These are phyloP conservation scores for Sarocladium brachiariae DNA, from an alignment of 2,329 filamentous ascomycete genomes.

Conservation along the genomic window DNA sequence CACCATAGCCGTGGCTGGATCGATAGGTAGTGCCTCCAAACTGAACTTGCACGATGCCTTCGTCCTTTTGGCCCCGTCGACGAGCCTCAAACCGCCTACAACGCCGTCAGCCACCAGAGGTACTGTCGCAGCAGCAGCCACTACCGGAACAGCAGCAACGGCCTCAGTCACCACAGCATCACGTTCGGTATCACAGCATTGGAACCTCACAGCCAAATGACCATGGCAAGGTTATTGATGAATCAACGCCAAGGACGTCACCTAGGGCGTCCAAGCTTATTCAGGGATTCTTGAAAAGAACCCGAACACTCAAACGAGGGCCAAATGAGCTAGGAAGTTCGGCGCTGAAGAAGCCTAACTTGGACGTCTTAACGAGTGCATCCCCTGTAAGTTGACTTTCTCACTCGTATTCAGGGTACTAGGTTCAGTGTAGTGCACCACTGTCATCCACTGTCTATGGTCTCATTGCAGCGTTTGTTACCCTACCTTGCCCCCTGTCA, in stretches of 20 bases:
- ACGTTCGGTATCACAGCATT: neutral
- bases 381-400: neutral
- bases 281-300: conserved; percentile 3
- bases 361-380: neutral
- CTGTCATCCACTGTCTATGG: too few species aligned
- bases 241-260: neutral
- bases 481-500: neutral
- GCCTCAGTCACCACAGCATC: neutral
- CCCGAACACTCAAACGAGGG: neutral
- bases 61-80: conserved; percentile 3
- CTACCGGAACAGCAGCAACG: neutral
- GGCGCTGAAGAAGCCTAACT: neutral
- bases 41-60: neutral
- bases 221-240: neutral
- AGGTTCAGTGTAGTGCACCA: too few species aligned
- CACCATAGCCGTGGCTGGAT: neutral
- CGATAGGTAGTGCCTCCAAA: neutral
- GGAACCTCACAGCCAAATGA: neutral
- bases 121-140: neutral
- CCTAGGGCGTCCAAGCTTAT: neutral
- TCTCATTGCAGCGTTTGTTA: too few species aligned
- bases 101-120: neutral
- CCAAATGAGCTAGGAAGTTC: neutral
- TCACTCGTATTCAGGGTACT: neutral
- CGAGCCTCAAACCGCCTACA: neutral